Percentiles rank a stretch among this genome's conserved stretches.
Conservation (phyloP, 257 asterid species). For the Osmanthus fragrans region DNA sequence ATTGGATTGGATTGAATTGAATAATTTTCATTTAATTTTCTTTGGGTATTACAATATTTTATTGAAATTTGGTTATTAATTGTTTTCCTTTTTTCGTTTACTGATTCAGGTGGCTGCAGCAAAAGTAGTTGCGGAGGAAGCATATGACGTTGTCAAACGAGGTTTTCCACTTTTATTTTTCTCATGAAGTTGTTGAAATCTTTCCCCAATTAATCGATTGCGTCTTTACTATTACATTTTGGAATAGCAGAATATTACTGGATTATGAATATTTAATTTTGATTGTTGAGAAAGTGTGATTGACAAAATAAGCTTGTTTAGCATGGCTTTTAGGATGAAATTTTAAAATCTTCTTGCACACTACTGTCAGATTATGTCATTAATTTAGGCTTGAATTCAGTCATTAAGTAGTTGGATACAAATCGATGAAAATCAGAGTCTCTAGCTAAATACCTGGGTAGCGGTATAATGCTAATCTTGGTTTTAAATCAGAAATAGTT, state of each 20-base stretch:
- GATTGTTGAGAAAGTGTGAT: neutral
- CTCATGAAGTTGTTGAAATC: neutral
- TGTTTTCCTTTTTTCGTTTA: neutral
- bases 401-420: too few relatives aligned
- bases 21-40: neutral
- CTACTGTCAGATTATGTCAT: too few relatives aligned
- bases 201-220: neutral
- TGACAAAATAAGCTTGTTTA: neutral
- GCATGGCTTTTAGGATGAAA: neutral
- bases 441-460: neutral
- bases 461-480: too few relatives aligned
- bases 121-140: constrained; percentile 73
- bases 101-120: constrained; percentile 65
- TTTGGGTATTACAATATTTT: neutral
- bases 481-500: neutral
- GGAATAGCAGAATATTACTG: neutral
- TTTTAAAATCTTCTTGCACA: neutral
- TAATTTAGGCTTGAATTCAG: too few relatives aligned
- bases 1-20: neutral
- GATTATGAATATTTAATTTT: neutral
- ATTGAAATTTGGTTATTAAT: neutral
- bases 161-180: constrained; percentile 33
- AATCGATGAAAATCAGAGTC: too few relatives aligned
- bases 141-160: constrained; percentile 49
- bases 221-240: neutral